phyloP scores from a whole-genome alignment of 75 land plant genomes.

The Gnetum montanum region DNA sequence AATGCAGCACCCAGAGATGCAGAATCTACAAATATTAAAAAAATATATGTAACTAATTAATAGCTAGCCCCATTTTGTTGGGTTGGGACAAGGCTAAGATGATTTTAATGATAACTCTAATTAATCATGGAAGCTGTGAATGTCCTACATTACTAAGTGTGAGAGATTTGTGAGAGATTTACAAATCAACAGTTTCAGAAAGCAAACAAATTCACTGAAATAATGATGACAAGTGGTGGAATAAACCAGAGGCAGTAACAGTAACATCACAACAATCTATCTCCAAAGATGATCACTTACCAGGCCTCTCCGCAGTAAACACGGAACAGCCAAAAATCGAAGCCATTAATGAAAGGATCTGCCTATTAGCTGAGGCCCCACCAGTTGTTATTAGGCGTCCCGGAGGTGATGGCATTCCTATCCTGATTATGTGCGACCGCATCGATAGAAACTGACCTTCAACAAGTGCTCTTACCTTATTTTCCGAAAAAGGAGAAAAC shows the following conservation, averaged over 20 bases:
- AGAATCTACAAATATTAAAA: slow-evolving; percentile 54
- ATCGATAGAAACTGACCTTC: slow-evolving; percentile 90
- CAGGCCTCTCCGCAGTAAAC: slow-evolving; percentile 70
- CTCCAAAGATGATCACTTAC: slow-evolving; percentile 33
- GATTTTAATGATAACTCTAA: no score
- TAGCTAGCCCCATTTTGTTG: no score
- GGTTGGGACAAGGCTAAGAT: no score
- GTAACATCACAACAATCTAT: no score
- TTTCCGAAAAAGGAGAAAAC: not conserved
- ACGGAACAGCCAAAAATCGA: slow-evolving; percentile 73
- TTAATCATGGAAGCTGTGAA: no score
- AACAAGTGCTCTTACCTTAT: slow-evolving; percentile 71
- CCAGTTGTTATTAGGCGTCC: slow-evolving; percentile 85
- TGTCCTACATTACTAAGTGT: no score
- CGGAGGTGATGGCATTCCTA: slow-evolving; percentile 86
- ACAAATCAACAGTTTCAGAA: no score
- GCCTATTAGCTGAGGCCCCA: slow-evolving; percentile 76
- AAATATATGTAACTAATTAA: no score
- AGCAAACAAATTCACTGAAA: no score
- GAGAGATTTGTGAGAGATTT: no score
- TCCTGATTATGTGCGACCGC: slow-evolving; percentile 68
- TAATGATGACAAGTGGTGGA: no score
- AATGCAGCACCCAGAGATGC: slow-evolving; percentile 91
- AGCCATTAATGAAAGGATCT: slow-evolving; percentile 46
- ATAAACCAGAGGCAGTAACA: no score